Evolutionary conservation across 2,329 filamentous ascomycete species (phyloP).

Genomic region (Tothia fuscella): DNA sequence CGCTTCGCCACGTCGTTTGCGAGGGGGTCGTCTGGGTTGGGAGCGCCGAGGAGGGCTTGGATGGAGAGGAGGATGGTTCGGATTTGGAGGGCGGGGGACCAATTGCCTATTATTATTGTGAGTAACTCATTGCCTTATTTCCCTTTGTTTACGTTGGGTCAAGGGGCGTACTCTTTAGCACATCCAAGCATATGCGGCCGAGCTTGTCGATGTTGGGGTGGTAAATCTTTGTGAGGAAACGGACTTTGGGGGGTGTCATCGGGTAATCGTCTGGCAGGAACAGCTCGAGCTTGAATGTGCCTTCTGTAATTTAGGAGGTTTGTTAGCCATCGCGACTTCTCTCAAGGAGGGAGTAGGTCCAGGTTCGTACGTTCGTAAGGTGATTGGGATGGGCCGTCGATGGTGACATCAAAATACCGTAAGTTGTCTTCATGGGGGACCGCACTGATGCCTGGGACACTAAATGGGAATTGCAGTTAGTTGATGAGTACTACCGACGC

Average conservation of each 20-base stretch:
- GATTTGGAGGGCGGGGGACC: constrained; percentile 96
- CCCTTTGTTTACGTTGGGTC: not conserved
- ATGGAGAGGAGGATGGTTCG: constrained; percentile 97
- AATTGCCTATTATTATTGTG: constrained; percentile 58
- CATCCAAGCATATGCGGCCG: constrained; percentile 91
- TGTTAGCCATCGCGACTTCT: not conserved
- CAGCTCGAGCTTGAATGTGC: constrained; percentile 91
- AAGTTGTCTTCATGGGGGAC: constrained; percentile 95
- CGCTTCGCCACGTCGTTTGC: constrained; percentile 95
- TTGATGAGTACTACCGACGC: not conserved
- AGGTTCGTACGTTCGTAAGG: constrained; percentile 70
- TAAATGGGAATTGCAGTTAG: constrained; percentile 26
- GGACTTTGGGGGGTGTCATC: constrained; percentile 97
- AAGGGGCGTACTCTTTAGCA: constrained; percentile 66
- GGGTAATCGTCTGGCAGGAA: constrained; percentile 98
- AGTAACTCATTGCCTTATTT: constrained; percentile 13
- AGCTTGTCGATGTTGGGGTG: constrained; percentile 98
- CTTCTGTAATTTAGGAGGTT: constrained; percentile 35
- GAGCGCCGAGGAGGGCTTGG: constrained; percentile 87
- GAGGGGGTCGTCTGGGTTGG: constrained; percentile 96
- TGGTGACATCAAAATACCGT: constrained; percentile 95
- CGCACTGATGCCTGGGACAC: constrained; percentile 91
- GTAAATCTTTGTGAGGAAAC: constrained; percentile 98
- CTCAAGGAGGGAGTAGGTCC: not conserved
- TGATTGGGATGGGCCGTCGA: constrained; percentile 81